Evolutionary conservation across 225 moss, liverwort and hornwort genomes (phyloP), one percentile per base, ranked within the genome.

Genomic region (Antitrichia curtipendula): DNA sequence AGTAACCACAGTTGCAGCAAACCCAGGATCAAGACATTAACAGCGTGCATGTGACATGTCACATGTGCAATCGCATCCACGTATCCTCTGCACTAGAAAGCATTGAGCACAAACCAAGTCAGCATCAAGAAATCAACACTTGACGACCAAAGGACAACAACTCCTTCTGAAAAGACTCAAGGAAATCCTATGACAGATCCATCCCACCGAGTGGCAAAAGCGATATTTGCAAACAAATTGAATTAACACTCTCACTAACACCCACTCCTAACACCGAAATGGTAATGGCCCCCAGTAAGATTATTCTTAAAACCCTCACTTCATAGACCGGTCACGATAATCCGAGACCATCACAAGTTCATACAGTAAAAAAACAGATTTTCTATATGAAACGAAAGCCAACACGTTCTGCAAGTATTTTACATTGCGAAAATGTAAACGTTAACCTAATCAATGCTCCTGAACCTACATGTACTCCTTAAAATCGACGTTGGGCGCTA

Each of bases 51-150:
- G 78, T 28, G 81, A 69, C 82, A 81, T 83, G 78, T 28, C 76
- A 69, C 82, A 81, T 73, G 81, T 78, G 78, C 52, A 90, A 65
- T 74, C 71, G 70, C 86, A 88, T 86, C 86, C 84, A 89, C 85
- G 65, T 80, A 86, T 75, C 60, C 75, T 82, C 87, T 91, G 89
- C 87, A 88, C 47, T 79, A 84, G 57, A 86, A 84, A 19, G 31
- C 65, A 85, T 54, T 72, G 58, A 29, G 25, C 78, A 75, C 80
- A 86, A 82, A 82, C 63, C 85, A 82, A 32, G 68, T 87, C 82
- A 90, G 56, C 78, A 78, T 24, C 79, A 50, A 80, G 61, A 62
- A 57, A 88, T 59, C 49, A 40, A 47, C 18, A 88, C 7, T 25
- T 43, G 68, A 85, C 27, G 43, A n/a, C 31, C 71, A 85, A 23